A percentile compares a stretch with the other conserved stretches of the same genome.
phyloP scores from a whole-genome alignment of 306 rosid species.

The Canavalia gladiata region DNA sequence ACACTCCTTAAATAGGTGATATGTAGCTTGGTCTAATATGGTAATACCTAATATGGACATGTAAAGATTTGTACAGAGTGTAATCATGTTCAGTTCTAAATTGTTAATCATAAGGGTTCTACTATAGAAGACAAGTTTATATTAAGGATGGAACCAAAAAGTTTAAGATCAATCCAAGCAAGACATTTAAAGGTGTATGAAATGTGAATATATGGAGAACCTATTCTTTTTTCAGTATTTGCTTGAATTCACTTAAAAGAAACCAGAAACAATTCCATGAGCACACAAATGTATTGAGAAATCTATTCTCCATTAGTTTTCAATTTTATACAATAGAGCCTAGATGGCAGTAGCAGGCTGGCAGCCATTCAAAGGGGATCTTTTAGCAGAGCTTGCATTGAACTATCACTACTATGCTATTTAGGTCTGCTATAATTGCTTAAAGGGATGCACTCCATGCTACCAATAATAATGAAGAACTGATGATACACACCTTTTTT shows the following conservation, averaged over 20 bases:
- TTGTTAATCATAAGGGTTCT: background rate
- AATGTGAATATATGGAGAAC: constrained; percentile 1
- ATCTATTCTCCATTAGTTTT: background rate
- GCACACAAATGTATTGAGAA: constrained; percentile 11
- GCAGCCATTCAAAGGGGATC: constrained; percentile 3
- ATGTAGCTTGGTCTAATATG: constrained; percentile 1
- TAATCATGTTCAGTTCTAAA: constrained; percentile 1
- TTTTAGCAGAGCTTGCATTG: background rate
- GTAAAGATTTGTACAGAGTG: background rate
- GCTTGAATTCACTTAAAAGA: constrained; percentile 22
- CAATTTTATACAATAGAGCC: constrained; percentile 12
- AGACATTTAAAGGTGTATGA: background rate
- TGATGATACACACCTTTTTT: background rate
- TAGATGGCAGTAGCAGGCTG: background rate
- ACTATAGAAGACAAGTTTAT: background rate
- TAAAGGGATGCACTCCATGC: background rate
- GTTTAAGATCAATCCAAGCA: constrained; percentile 17
- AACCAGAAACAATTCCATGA: background rate
- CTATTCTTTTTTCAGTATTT: background rate
- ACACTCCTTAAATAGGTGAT: background rate
- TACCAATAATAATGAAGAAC: constrained; percentile 21
- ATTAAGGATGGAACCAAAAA: background rate
- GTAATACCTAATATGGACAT: constrained; percentile 2
- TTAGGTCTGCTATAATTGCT: background rate
- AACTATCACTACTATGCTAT: background rate